A percentile compares a stretch with the other conserved stretches of the same genome.
Evolutionary conservation across 108 stramenopile species (phyloP).

Genomic region (Schizochytrium sp.): DNA sequence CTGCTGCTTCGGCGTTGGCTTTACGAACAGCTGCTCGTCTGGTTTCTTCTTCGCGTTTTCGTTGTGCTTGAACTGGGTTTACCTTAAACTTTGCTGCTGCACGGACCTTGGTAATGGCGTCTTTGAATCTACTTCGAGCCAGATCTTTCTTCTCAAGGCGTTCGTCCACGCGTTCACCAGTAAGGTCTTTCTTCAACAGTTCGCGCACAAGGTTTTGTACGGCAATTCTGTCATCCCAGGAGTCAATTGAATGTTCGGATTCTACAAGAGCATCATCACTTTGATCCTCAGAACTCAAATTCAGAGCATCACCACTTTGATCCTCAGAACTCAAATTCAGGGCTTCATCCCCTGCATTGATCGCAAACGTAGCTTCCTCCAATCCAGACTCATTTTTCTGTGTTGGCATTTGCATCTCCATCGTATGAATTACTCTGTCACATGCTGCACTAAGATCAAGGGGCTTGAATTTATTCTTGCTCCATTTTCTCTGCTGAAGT

Average conservation of each 20-base stretch:
- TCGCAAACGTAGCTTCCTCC: too few relatives aligned
- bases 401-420: too few relatives aligned
- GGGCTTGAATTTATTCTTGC: too few relatives aligned
- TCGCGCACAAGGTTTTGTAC: not conserved
- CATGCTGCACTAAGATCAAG: too few relatives aligned
- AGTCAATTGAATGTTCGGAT: not conserved
- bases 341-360: too few relatives aligned
- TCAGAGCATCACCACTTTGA: too few relatives aligned
- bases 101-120: not conserved
- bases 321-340: too few relatives aligned
- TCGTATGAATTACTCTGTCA: too few relatives aligned
- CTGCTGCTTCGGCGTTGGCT: not conserved
- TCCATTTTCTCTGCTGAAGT: too few relatives aligned
- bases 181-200: not conserved
- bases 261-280: too few relatives aligned
- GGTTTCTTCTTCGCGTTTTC: not conserved
- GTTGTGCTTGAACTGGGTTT: conserved; percentile 2
- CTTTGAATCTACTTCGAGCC: not conserved
- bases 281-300: too few relatives aligned
- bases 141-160: not conserved
- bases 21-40: not conserved
- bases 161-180: not conserved
- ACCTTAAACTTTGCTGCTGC: not conserved
- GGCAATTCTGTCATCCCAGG: conserved; percentile 16
- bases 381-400: too few relatives aligned